Conservation (phyloP, 176 grass and related monocot genomes). For the Oryza nivara region DNA sequence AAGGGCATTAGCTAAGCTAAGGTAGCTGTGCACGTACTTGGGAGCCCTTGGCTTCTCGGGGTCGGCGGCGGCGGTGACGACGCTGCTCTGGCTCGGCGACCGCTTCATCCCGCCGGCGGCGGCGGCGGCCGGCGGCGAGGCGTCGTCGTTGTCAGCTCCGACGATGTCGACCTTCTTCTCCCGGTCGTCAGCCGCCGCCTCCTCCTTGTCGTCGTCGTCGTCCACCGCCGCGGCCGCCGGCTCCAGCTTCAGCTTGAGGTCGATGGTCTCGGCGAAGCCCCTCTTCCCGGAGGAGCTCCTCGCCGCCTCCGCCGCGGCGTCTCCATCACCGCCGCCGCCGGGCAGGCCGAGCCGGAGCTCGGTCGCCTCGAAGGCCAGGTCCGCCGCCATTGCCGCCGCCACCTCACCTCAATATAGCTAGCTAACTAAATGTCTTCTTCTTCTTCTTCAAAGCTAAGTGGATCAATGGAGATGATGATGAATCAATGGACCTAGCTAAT, state of each 20-base stretch:
- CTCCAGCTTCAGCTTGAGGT: conserved; percentile 89
- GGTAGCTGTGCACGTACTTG: conserved; percentile 50
- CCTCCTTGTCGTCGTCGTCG: not conserved
- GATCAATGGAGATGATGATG: no score
- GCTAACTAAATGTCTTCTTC: not conserved
- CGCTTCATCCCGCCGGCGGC: conserved; percentile 46
- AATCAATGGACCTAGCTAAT: not conserved
- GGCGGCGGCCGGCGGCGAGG: not conserved
- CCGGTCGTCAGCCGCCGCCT: not conserved
- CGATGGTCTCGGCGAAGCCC: conserved; percentile 84
- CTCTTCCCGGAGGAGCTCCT: conserved; percentile 73
- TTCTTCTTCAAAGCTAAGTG: not conserved
- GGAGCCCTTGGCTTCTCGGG: conserved; percentile 80
- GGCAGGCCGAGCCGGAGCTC: conserved; percentile 97
- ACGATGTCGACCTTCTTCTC: conserved; percentile 22
- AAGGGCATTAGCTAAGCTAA: no score
- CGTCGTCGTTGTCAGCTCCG: not conserved
- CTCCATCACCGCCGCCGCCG: conserved; percentile 45
- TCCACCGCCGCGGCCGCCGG: conserved; percentile 31
- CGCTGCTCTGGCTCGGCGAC: conserved; percentile 61
- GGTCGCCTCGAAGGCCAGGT: conserved; percentile 73
- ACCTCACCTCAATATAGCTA: not conserved
- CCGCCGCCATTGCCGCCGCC: conserved; percentile 48
- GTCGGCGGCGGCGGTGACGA: conserved; percentile 52
- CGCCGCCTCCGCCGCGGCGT: not conserved